Evolutionary conservation across 139 green algal genomes (phyloP).

Genomic region (Deuterostichococcus epilithicus): DNA sequence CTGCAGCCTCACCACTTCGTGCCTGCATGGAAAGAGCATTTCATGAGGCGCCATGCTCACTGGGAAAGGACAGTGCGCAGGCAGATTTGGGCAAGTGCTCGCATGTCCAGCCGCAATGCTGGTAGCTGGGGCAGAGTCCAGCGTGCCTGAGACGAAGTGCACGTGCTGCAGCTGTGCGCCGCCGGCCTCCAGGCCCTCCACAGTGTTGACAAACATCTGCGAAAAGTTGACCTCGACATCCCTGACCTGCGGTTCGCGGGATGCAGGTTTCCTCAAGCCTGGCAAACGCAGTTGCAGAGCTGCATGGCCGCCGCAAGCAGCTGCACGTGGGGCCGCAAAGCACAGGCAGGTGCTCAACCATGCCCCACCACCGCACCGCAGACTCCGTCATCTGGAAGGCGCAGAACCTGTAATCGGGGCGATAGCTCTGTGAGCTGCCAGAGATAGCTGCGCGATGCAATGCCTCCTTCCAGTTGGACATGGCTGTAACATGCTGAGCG

Average conservation of each 20-base stretch:
- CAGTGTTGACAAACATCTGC: slow-evolving; percentile 4
- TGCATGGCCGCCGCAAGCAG: too few relatives aligned
- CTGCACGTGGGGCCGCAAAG: too few relatives aligned
- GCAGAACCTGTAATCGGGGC: neutral
- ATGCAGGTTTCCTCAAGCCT: too few relatives aligned
- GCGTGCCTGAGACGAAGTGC: slow-evolving; percentile 1
- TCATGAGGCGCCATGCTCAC: neutral
- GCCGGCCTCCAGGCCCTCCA: slow-evolving; percentile 7
- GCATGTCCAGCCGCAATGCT: neutral
- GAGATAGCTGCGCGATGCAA: too few relatives aligned
- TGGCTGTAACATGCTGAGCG: too few relatives aligned
- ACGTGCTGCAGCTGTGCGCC: neutral
- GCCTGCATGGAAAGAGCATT: neutral
- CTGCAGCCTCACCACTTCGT: too few relatives aligned
- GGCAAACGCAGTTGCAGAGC: too few relatives aligned
- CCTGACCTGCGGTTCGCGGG: neutral
- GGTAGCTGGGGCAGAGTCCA: neutral
- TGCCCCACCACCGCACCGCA: neutral
- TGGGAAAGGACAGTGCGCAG: neutral
- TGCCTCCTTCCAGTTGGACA: too few relatives aligned
- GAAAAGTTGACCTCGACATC: slow-evolving; percentile 10
- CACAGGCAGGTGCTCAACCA: too few relatives aligned
- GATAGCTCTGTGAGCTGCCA: too few relatives aligned
- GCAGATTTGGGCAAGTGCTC: neutral
- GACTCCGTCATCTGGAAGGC: neutral